Conservation (phyloP, 805 yeast genomes). For the Monosporozyma aquatica region DNA sequence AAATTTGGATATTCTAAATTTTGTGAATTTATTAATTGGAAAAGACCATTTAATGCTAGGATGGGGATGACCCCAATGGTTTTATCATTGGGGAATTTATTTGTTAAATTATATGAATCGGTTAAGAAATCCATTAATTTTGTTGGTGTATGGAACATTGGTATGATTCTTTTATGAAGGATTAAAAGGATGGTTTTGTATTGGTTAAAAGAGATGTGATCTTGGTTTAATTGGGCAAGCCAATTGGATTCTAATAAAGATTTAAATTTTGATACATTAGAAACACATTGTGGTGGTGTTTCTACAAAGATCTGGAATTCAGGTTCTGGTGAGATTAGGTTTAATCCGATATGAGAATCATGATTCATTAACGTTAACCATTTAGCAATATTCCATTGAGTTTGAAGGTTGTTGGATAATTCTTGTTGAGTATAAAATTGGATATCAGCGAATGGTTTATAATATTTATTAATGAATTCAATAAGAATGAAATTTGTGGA, state of each 20-base stretch:
- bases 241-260: conserved; percentile 63
- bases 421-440: conserved; percentile 63
- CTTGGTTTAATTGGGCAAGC: conserved; percentile 45
- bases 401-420: conserved; percentile 27
- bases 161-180: conserved; percentile 77
- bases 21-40: conserved; percentile 69
- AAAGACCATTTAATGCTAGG: conserved; percentile 78
- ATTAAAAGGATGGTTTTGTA: conserved; percentile 61
- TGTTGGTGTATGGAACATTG: conserved; percentile 70
- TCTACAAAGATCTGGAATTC: conserved; percentile 33
- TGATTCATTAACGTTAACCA: conserved; percentile 34
- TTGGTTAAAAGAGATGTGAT: conserved; percentile 40
- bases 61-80: conserved; percentile 55
- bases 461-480: conserved; percentile 51
- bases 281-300: conserved; percentile 40
- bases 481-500: conserved; percentile 38
- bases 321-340: no score
- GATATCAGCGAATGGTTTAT: conserved; percentile 59
- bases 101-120: conserved; percentile 55
- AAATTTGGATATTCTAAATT: conserved; percentile 91
- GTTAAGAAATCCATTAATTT: conserved; percentile 88
- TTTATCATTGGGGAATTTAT: conserved; percentile 13
- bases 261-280: conserved; percentile 41
- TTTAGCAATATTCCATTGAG: conserved; percentile 26
- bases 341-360: conserved; percentile 26